Base-by-base conservation (phyloP, 2,329 filamentous ascomycete genomes). In the Pseudogymnoascus sp. region DNA sequence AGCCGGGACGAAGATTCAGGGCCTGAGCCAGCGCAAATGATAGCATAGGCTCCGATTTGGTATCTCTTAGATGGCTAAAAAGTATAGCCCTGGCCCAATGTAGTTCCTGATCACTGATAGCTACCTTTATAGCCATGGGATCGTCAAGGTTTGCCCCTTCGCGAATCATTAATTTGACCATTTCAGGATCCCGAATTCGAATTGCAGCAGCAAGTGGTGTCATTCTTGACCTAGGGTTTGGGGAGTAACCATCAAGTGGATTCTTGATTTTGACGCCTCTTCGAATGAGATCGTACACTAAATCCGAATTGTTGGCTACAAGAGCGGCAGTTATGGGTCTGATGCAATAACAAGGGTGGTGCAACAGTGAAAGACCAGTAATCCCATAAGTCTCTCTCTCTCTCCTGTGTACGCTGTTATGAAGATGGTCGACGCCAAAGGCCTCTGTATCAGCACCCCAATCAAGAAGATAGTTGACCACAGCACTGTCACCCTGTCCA, bases 131-230 rank as follows among this genome's bases (percentile, higher is more conserved):
- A 18, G 40, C 18, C 4, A 3, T 12, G 4, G 0, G 2, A 2
- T 44, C 40, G 5, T 4, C 12, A 4, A 11, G 18, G 11, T 14
- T 46, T 2, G 21, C 42, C 12, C 42, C 42, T 14, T 4, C 16
- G 0, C 12, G 5, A 12, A 46, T 46, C 25, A 46, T 8, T 6
- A 46, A n/a, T n/a, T 46, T 3, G 3, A 46, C 42, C 21, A 25
- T 25, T 25, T n/a, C 12, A 14, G 3, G 1, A 25, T 46, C 5
- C n/a, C 0, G 0, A 5, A 0, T 4, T 4, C 0, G 12, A 25
- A 46, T n/a, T 46, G 42, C 42, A 1, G 21, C 21, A 14, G 5
- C 11, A 46, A 46, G 42, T 14, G 42, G 42, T n/a, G 42, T 46
- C 18, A 46, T 46, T 44, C 40, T 5, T 25, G 25, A 25, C 6